Evolutionary conservation across 2,329 filamentous ascomycete genomes (phyloP), one percentile per base, ranked within the genome.

Genomic region (Aotearoamyces nothofagi): DNA sequence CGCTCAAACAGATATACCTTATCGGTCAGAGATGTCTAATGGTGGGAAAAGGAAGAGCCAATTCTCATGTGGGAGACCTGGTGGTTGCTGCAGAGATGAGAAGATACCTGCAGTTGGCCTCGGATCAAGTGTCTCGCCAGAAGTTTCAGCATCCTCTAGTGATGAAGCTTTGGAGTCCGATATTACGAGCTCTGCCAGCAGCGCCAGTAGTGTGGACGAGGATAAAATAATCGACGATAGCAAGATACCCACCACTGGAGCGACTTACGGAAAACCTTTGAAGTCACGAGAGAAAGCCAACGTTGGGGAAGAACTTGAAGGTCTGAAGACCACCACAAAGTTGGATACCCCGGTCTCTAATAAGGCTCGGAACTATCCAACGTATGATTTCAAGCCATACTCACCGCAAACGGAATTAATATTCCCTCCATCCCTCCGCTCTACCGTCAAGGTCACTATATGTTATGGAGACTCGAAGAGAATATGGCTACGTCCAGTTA

Each of bases 381-480:
- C 30, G 35, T 24, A 33, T 32, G 5, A 26, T 15, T 92, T 94
- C 50, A 92, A 92, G 46, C 76, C 86, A 42, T 92, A 94, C 53
- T 78, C 80, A 25, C 79, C 82, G 1, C 78, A 92, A 25, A 93
- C 86, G 0, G 80, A 96, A 50, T 66, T 96, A 35, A 94, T 96
- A 31, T 94, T 94, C 50, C 87, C 87, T 1, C 80, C 86, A 0
- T 61, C 74, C 1, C 57, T 96, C 16, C 78, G 75, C 42, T 90
- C 79, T 50, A 76, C 92, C 43, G 66, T 82, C 10, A 74, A 83
- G 46, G 74, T 64, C 36, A 73, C 87, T 0, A 55, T 96, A n/a
- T 75, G 75, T 0, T 92, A 93, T 54, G 87, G 87, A 6, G 94
- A 92, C 51, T 92, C 92, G 60, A 68, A 71, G 32, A 93, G 92